Base-by-base conservation (phyloP, 768 basidiomycete species). In the Phylloporus sp. region DNA sequence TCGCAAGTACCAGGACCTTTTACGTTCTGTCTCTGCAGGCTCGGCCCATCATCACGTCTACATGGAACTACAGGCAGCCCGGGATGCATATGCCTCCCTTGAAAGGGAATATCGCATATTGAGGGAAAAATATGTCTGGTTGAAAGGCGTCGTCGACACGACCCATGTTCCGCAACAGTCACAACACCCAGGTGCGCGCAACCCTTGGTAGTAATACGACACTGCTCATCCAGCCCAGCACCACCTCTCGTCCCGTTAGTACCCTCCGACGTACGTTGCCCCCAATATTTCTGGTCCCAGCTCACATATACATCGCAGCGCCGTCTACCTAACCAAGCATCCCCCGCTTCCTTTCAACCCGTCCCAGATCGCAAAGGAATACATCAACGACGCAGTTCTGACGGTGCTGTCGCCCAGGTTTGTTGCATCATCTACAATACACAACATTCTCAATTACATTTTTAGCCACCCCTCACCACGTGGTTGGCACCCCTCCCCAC, bases 1-100 rank as follows among this genome's bases (percentile, higher is more conserved):
- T 44, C 52, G 44, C 26, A 60, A 69, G 23, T 56, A 69, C 40
- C 59, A 68, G 38, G 61, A 70, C 0, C 32, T 69, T 12, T 20
- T 70, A 18, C 41, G 49, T 27, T 49, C 35, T 23, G 12, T 52
- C 38, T 53, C 57, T 13, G 32, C 27, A 16, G 59, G 50, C 27
- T 52, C 60, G 26, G 29, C 46, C 24, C 57, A 61, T 10, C 63
- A 56, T 10, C 57, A 59, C 23, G 35, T 67, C 4, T 6, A 15
- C 12, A 8, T 20, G 10, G 67, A 69, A 44, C 50, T 70, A 5
- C 59, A 53, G 5, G 12, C 46, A 8, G 18, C 47, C 26, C 62
- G 51, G 18, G 47, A 55, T 26, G 66, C 59, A 26, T 52, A 66
- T 24, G 2, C 52, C 8, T 51, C 55, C 5, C 64, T 68, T 22